A percentile compares a stretch with the other conserved stretches of the same genome.
phyloP scores from a whole-genome alignment of 2,329 filamentous ascomycete species.

The Parascedosporium putredinis region DNA sequence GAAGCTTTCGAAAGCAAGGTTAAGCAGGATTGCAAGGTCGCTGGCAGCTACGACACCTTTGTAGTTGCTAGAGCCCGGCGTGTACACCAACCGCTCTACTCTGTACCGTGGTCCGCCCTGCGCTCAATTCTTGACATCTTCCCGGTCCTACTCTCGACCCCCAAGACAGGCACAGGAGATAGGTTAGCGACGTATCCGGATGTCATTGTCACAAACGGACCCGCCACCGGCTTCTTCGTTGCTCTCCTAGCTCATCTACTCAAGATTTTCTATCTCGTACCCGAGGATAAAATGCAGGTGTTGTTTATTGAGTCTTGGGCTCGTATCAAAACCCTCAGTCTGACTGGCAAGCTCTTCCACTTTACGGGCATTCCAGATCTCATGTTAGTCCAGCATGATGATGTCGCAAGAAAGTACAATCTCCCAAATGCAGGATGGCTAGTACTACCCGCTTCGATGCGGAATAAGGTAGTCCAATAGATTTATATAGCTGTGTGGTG shows the following conservation, averaged over 20 bases:
- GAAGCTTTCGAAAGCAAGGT: conserved; percentile 32
- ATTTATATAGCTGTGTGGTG: conserved; percentile 3
- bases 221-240: conserved; percentile 76
- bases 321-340: conserved; percentile 67
- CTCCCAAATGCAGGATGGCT: conserved; percentile 18
- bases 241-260: conserved; percentile 37
- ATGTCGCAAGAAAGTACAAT: conserved; percentile 40
- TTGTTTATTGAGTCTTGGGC: conserved; percentile 93
- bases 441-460: neutral
- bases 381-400: conserved; percentile 73
- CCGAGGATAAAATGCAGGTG: conserved; percentile 51
- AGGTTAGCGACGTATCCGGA: conserved; percentile 40
- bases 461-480: conserved; percentile 2
- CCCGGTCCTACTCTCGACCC: conserved; percentile 36
- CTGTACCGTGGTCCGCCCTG: conserved; percentile 59
- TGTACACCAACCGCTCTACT: conserved; percentile 71
- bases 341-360: conserved; percentile 71
- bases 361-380: conserved; percentile 56
- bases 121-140: conserved; percentile 55
- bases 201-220: conserved; percentile 80
- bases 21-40: conserved; percentile 3
- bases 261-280: conserved; percentile 33
- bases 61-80: conserved; percentile 65
- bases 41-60: conserved; percentile 51
- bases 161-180: conserved; percentile 12